Evolutionary conservation across 306 rosid species (phyloP).

Genomic region (Adenanthera pavonina): DNA sequence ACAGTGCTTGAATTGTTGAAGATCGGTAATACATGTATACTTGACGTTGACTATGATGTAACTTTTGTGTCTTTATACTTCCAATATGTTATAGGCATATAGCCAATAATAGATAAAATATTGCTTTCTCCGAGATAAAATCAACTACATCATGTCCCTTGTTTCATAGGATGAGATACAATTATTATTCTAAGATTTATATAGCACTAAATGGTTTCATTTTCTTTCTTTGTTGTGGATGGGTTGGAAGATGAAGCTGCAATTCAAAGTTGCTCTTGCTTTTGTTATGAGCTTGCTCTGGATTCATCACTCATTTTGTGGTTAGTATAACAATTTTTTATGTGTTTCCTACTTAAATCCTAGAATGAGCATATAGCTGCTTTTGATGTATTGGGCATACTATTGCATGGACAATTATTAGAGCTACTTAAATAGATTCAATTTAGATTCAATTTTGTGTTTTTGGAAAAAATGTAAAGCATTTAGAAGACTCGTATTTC

Average conservation of each 20-base stretch:
- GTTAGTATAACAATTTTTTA: conserved; percentile 56
- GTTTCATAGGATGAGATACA: conserved; percentile 29
- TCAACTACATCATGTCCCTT: conserved; percentile 22
- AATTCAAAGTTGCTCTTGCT: conserved; percentile 53
- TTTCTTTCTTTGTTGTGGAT: conserved; percentile 38
- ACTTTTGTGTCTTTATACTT: conserved; percentile 24
- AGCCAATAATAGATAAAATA: conserved; percentile 6
- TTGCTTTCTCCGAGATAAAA: conserved; percentile 4
- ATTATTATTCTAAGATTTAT: conserved; percentile 24
- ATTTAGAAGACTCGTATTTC: conserved; percentile 10
- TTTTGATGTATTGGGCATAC: conserved; percentile 15
- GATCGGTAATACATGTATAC: conserved; percentile 16
- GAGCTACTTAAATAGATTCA: not conserved
- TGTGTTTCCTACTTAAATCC: not conserved
- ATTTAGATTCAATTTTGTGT: not conserved
- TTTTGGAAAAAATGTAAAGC: conserved; percentile 18
- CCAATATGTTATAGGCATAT: not conserved
- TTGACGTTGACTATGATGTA: conserved; percentile 29
- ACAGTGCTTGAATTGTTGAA: conserved; percentile 5
- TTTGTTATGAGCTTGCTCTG: conserved; percentile 59
- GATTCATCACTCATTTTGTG: conserved; percentile 69
- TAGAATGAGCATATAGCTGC: not conserved
- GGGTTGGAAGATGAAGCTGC: conserved; percentile 73
- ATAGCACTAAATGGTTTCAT: conserved; percentile 34
- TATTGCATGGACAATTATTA: not conserved